Percentiles rank a stretch among this genome's conserved stretches.
Evolutionary conservation across 495 filamentous ascomycete species (phyloP).

Genomic region (Eremomyces bilateralis): DNA sequence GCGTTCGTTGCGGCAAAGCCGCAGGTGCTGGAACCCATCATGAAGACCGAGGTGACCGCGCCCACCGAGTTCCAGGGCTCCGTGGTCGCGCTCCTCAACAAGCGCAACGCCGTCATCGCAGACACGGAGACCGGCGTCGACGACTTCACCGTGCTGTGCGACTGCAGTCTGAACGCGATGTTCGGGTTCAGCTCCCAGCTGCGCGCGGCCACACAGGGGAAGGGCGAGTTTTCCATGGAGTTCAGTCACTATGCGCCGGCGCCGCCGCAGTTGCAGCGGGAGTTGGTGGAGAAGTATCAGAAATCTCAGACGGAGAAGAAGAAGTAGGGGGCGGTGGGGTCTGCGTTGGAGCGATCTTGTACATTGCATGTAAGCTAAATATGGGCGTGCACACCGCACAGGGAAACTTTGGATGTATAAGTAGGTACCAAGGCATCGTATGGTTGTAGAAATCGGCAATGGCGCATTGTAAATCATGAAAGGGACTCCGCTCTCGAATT

Average conservation of each 20-base stretch:
- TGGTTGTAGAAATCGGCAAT: no score
- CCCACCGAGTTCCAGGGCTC: constrained; percentile 97
- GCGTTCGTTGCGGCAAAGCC: constrained; percentile 63
- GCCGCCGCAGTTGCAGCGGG: constrained; percentile 79
- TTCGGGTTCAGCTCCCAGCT: constrained; percentile 87
- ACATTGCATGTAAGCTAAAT: no score
- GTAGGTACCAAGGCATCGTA: no score
- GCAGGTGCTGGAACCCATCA: constrained; percentile 77
- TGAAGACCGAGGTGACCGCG: constrained; percentile 93
- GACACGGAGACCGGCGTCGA: constrained; percentile 90
- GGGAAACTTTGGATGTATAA: no score
- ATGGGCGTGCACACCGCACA: no score
- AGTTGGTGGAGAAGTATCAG: constrained; percentile 69
- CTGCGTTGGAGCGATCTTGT: no score
- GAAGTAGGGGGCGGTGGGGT: constrained; percentile 31
- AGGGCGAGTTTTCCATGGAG: constrained; percentile 98
- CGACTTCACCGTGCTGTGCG: constrained; percentile 85
- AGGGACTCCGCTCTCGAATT: no score
- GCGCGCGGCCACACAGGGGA: constrained; percentile 87
- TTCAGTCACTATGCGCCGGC: constrained; percentile 86
- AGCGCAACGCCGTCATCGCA: constrained; percentile 83
- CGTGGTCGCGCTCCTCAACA: constrained; percentile 85
- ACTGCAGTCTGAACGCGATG: constrained; percentile 88
- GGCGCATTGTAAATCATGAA: no score
- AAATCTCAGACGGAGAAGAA: constrained; percentile 63